Conservation (phyloP, 1,284 basidiomycete species). For the Pholiota adiposa region DNA sequence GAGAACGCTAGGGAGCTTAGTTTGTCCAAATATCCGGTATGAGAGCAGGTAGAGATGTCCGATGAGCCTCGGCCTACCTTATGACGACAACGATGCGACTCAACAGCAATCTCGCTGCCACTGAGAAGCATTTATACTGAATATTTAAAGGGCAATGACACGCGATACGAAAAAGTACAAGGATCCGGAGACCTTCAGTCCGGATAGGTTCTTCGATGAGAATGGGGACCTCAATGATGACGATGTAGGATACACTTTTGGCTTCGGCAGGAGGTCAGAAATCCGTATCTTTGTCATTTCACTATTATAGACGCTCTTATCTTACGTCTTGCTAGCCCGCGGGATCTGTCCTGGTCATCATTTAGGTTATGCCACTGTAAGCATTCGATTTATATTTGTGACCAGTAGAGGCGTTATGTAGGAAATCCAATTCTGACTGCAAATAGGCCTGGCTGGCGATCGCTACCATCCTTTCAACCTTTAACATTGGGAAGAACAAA, state of each 20-base stretch:
- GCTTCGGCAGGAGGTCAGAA: conserved; percentile 34
- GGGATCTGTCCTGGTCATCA: conserved; percentile 14
- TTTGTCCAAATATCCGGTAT: conserved; percentile 21
- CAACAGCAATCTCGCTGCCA: too few species aligned
- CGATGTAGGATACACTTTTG: conserved; percentile 26
- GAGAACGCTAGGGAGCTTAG: conserved; percentile 7
- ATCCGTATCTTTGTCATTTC: neutral
- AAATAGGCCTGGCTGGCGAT: conserved; percentile 5
- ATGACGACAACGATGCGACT: too few species aligned
- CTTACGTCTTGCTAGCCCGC: neutral
- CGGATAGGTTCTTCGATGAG: conserved; percentile 31
- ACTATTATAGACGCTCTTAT: neutral
- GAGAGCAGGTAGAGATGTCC: neutral
- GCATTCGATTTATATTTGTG: neutral
- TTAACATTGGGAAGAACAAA: conserved; percentile 2
- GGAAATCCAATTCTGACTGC: neutral
- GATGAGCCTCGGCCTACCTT: too few species aligned
- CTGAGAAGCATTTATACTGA: neutral
- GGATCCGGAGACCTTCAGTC: conserved; percentile 33
- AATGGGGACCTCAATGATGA: conserved; percentile 24
- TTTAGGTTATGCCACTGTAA: conserved; percentile 3
- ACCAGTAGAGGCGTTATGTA: neutral
- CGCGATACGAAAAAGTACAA: conserved; percentile 30
- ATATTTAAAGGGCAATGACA: conserved; percentile 31
- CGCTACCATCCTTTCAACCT: conserved; percentile 1